Base-by-base conservation (phyloP, 139 green algal species). In the Prasinococcaceae sp. region DNA sequence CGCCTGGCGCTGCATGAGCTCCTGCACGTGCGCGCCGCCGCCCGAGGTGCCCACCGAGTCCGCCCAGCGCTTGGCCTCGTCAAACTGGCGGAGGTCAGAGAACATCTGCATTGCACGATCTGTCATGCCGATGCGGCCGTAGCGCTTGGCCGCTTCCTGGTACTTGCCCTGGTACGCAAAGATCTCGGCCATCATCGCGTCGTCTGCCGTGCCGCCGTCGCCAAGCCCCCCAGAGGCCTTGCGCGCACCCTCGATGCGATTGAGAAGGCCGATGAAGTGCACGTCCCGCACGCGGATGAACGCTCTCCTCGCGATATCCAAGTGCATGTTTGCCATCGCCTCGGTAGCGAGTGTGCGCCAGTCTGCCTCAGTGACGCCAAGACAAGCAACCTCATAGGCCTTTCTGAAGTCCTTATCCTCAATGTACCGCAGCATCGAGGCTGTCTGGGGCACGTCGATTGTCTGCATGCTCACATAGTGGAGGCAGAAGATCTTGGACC, bases 71-170 rank as follows among this genome's bases (percentile, higher is more conserved):
- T 81, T 80, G 26, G 79, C 82, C 54, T 85, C 75, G 32, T 84
- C 76, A 66, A 86, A 88, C 68, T 81, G 72, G 6, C 80, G 71
- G 58, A 92, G 61, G 70, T 84, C 81, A 23, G 41, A 69, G 64
- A 86, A 88, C 76, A 92, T 85, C 61, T 82, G 75, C 60, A 92
- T 75, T 0, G 73, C 76, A 48, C 70, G 53, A 30, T 88, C 70
- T 35, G 77, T 47, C 2, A 43, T 35, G 22, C 63, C 59, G 39
- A 54, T 32, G 3, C 53, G 47, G 8, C 54, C 61, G 66, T 78
- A 90, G 38, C 77, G 53, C 27, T 63, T 44, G 4, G 80, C 82
- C 24, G 82, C 82, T 23, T 84, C 77, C 32, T 84, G 61, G 44
- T 80, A 85, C 19, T 66, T 53, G 3, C 61, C 66, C 62, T 80